Conservation (phyloP, 2,329 filamentous ascomycete species). For the Periconia sp. region DNA sequence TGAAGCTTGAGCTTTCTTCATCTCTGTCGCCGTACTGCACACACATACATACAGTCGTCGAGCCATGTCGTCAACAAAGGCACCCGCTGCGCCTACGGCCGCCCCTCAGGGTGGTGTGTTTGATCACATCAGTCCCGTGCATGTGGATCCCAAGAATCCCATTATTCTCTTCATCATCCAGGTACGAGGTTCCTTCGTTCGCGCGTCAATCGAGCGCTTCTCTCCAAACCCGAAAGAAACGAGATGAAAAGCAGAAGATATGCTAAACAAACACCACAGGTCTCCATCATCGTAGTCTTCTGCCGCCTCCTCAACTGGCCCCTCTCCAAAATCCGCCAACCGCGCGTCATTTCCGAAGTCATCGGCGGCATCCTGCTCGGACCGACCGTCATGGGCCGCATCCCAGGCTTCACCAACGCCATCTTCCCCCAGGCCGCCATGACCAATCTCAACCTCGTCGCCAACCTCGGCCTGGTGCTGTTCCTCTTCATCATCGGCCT, state of each 20-base stretch:
- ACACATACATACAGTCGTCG: no score
- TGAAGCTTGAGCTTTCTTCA: no score
- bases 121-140: constrained; percentile 68
- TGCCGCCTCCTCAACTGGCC: constrained; percentile 76
- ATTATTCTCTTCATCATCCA: constrained; percentile 77
- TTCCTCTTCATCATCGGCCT: constrained; percentile 88
- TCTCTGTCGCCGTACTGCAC: no score
- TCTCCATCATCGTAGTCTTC: constrained; percentile 72
- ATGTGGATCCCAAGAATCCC: constrained; percentile 70
- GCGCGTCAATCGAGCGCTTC: no score
- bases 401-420: constrained; percentile 72
- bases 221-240: not conserved
- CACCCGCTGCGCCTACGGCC: constrained; percentile 25
- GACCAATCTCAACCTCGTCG: constrained; percentile 73
- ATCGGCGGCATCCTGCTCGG: constrained; percentile 83
- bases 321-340: constrained; percentile 74
- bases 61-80: constrained; percentile 31
- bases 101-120: constrained; percentile 68
- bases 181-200: constrained; percentile 42
- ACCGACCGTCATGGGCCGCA: constrained; percentile 83
- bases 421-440: constrained; percentile 80
- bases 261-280: constrained; percentile 47
- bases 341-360: constrained; percentile 81
- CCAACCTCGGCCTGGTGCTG: constrained; percentile 80
- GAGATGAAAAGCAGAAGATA: not conserved